Percentiles rank a stretch among this genome's conserved stretches.
Conservation (phyloP, 306 rosid genomes). For the Rosa persica region DNA sequence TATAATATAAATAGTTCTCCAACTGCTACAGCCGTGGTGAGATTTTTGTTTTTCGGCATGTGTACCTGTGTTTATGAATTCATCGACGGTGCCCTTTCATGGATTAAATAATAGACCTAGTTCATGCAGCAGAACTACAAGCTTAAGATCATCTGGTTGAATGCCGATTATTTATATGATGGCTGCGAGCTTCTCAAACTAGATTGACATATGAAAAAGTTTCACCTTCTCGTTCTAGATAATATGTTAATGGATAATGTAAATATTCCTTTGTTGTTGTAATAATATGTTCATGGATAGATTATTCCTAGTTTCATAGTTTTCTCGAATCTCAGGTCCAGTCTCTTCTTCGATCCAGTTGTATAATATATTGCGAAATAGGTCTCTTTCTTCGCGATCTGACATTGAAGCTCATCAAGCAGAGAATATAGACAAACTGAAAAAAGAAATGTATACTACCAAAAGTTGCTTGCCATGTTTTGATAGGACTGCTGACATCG, state of each 20-base stretch:
- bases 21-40: too few relatives aligned
- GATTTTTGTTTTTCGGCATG: too few relatives aligned
- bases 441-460: background rate
- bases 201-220: background rate
- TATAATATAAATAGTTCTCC: too few relatives aligned
- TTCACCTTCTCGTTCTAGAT: background rate
- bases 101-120: too few relatives aligned
- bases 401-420: background rate
- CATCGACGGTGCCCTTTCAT: too few relatives aligned
- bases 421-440: background rate
- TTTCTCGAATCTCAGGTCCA: background rate
- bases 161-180: background rate
- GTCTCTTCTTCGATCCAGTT: background rate
- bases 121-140: background rate
- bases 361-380: background rate
- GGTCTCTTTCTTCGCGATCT: background rate
- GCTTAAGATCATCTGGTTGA: background rate
- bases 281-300: background rate
- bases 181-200: background rate
- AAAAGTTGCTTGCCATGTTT: conserved; percentile 24
- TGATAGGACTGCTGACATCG: conserved; percentile 20
- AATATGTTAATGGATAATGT: background rate
- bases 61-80: too few relatives aligned
- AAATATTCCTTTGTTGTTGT: background rate
- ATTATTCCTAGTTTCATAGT: background rate